Percentiles rank a stretch among this genome's conserved stretches.
phyloP scores from a whole-genome alignment of 2,329 filamentous ascomycete species.

The Colletotrichum endophyticum region DNA sequence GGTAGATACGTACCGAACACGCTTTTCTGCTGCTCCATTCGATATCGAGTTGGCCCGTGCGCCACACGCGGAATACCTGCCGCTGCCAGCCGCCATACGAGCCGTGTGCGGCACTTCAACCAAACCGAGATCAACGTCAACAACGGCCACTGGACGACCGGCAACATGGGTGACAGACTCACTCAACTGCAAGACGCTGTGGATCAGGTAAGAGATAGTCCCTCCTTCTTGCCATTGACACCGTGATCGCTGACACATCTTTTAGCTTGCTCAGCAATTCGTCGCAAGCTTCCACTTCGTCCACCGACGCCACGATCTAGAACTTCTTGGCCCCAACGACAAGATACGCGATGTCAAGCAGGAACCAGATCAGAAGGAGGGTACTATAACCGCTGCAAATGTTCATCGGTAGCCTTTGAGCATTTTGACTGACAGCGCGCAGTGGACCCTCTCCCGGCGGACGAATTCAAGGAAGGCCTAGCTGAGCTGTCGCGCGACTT shows the following conservation, averaged over 20 bases:
- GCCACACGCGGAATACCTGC: neutral
- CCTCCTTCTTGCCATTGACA: neutral
- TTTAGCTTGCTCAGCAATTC: conserved; percentile 70
- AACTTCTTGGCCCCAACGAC: conserved; percentile 61
- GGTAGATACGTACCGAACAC: neutral
- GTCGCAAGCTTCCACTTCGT: conserved; percentile 71
- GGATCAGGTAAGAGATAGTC: conserved; percentile 66
- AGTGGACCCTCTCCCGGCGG: conserved; percentile 67
- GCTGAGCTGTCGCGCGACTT: conserved; percentile 78
- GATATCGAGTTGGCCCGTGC: neutral
- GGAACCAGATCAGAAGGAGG: conserved; percentile 55
- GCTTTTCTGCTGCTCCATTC: neutral
- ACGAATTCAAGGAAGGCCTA: conserved; percentile 71
- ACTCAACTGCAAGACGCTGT: conserved; percentile 87
- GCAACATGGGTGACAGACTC: conserved; percentile 73
- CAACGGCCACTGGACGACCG: neutral
- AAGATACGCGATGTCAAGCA: conserved; percentile 64
- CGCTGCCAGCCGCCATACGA: neutral
- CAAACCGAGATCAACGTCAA: neutral
- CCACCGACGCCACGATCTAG: conserved; percentile 71
- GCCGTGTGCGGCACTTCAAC: neutral
- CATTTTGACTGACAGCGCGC: conserved; percentile 12
- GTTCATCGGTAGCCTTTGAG: neutral
- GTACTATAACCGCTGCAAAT: conserved; percentile 30
- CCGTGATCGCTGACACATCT: neutral